Percentiles rank a stretch among this genome's conserved stretches.
These are phyloP conservation scores for Amorphotheca resinae DNA, from an alignment of 495 filamentous ascomycete genomes.

Conservation along the genomic window DNA sequence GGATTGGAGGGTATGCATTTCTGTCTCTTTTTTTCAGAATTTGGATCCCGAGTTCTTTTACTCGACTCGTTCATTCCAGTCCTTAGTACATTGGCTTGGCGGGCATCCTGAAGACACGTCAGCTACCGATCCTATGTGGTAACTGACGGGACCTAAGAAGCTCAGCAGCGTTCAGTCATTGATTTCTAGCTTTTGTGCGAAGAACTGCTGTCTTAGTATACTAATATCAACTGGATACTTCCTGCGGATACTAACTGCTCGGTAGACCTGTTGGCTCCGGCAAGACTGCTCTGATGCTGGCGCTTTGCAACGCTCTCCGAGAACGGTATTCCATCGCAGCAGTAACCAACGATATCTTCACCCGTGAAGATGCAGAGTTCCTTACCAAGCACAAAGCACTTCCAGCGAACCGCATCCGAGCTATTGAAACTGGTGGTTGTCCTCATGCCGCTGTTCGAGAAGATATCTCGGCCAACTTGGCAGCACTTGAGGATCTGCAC, in stretches of 20 bases:
- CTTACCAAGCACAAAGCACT: constrained; percentile 77
- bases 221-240: no score
- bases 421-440: constrained; percentile 96
- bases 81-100: no score
- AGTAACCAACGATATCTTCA: constrained; percentile 99
- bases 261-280: constrained; percentile 90
- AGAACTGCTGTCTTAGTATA: no score
- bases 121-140: no score
- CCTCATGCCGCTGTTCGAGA: constrained; percentile 96
- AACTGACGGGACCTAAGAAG: no score
- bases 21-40: background rate
- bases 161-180: no score
- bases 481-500: constrained; percentile 81
- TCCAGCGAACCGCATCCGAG: constrained; percentile 67
- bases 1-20: constrained; percentile 78
- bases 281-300: constrained; percentile 93
- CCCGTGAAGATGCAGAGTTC: constrained; percentile 95
- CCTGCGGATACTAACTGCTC: no score
- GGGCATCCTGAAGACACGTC: no score
- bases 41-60: no score
- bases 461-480: constrained; percentile 88
- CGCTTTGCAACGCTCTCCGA: constrained; percentile 70
- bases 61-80: no score
- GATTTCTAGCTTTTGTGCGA: no score
- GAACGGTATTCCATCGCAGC: constrained; percentile 74